Percentiles rank a stretch among this genome's conserved stretches.
phyloP scores from a whole-genome alignment of 2,329 filamentous ascomycete genomes.

The Periglandula ipomoeae region DNA sequence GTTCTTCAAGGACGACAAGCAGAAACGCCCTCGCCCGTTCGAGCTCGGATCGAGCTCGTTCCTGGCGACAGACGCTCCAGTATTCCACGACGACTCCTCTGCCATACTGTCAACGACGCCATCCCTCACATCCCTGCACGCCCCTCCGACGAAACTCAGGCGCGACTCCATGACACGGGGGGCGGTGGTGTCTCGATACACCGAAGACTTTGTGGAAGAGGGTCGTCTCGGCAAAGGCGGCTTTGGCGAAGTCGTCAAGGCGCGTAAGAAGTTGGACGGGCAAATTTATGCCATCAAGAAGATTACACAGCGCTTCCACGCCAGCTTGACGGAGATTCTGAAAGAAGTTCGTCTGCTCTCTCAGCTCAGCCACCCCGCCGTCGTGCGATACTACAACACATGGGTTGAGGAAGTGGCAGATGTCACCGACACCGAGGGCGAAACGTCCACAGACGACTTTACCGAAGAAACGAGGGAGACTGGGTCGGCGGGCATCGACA shows the following conservation, averaged over 20 bases:
- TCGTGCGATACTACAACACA: slow-evolving; percentile 87
- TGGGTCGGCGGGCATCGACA: slow-evolving; percentile 31
- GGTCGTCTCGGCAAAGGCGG: slow-evolving; percentile 85
- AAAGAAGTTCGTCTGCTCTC: slow-evolving; percentile 84
- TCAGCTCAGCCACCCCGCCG: slow-evolving; percentile 79
- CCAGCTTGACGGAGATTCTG: slow-evolving; percentile 71
- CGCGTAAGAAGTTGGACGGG: slow-evolving; percentile 85
- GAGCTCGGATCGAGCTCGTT: slow-evolving; percentile 58
- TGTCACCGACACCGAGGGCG: slow-evolving; percentile 44
- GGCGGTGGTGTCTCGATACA: slow-evolving; percentile 61
- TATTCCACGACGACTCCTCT: slow-evolving; percentile 39
- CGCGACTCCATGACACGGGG: slow-evolving; percentile 52
- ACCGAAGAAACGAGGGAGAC: slow-evolving; percentile 27
- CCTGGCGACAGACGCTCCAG: slow-evolving; percentile 53
- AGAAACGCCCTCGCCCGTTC: slow-evolving; percentile 77
- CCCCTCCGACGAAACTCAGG: slow-evolving; percentile 40
- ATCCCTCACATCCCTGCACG: slow-evolving; percentile 31
- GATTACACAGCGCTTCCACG: slow-evolving; percentile 72
- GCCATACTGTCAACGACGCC: slow-evolving; percentile 31
- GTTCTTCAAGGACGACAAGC: slow-evolving; percentile 77
- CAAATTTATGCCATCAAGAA: slow-evolving; percentile 97
- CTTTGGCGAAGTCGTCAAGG: slow-evolving; percentile 93
- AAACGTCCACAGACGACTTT: slow-evolving; percentile 43
- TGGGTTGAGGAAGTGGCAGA: slow-evolving; percentile 74
- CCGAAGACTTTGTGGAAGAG: slow-evolving; percentile 83